Base-by-base conservation (phyloP, 2,329 filamentous ascomycete species). In the Teratosphaeria epicoccoides region DNA sequence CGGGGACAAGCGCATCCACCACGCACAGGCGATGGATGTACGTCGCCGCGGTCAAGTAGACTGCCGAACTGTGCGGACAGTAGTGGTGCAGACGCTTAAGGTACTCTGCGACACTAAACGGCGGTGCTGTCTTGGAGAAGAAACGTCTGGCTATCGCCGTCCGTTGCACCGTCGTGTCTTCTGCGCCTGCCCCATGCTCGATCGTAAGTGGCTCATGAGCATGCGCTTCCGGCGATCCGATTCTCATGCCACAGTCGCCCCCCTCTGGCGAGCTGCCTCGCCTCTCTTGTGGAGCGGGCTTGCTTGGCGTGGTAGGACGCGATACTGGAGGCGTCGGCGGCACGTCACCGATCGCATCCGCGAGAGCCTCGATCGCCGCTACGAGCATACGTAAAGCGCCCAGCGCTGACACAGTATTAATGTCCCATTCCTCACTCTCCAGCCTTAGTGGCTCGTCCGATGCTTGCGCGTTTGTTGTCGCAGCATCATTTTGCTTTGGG, bases 61-160 rank as follows among this genome's bases (percentile, higher is more conserved):
- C 91, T 23, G 85, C 91, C 0, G 90, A 89, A 56, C 87, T 94
- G 80, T 95, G 89, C 3, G 93, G 90, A 64, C 91, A 97, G 72
- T 86, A 96, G 52, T 82, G 82, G 70, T 97, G 90, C 53, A 97
- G 80, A 14, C 91, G 86, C 62, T 83, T 76, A 23, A 97, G 79
- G 65, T 97, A 98, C 57, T 93, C 85, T 63, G 85, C 81, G 46
- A 96, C 77, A 29, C 82, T 78, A 58, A 97, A 91, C 10, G 86
- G 84, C 20, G 93, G 91, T 14, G 88, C 82, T 48, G 83, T 81
- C 67, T 93, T 95, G 57, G 86, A 91, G 73, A 93, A 94, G 71
- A 98, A 98, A 63, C 93, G 93, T 59, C 89, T 83, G 17, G 88
- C 88, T 57, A 97, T 88, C 58, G 88, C 85, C 56, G 83, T 83